These are phyloP conservation scores for Trichoderma koningii DNA, from an alignment of 2,329 filamentous ascomycete species.

Conservation along the genomic window DNA sequence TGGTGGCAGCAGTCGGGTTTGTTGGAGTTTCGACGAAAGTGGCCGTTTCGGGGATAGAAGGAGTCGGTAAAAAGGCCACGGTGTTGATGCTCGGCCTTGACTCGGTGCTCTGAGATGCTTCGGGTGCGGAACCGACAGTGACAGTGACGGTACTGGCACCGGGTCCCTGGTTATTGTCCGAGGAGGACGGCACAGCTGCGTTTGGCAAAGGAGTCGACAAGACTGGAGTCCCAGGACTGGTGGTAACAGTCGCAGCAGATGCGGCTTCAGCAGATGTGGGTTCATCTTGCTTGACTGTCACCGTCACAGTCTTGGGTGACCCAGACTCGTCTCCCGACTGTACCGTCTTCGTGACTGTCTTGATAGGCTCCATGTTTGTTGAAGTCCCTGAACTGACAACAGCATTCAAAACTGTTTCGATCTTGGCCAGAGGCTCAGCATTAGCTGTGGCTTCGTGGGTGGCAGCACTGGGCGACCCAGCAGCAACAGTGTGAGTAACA, in stretches of 20 bases:
- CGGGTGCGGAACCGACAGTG: neutral
- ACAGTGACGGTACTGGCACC: conserved; percentile 10
- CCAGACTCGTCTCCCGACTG: conserved; percentile 27
- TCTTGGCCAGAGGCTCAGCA: conserved; percentile 25
- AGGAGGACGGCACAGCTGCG: neutral
- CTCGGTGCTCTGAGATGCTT: neutral
- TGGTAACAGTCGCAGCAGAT: neutral
- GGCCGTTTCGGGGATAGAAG: neutral
- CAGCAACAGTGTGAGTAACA: conserved; percentile 21
- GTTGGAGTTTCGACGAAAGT: neutral
- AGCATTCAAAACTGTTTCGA: conserved; percentile 12
- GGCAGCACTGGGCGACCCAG: neutral
- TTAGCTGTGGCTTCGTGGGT: conserved; percentile 28
- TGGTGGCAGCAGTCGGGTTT: neutral
- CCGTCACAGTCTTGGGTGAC: conserved; percentile 29
- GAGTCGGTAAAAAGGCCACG: neutral
- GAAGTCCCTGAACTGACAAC: neutral
- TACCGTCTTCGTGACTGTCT: conserved; percentile 32
- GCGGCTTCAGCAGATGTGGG: neutral
- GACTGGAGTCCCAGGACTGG: neutral
- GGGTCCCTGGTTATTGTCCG: conserved; percentile 2
- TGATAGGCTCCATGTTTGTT: neutral
- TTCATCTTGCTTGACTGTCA: conserved; percentile 20
- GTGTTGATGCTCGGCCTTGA: neutral
- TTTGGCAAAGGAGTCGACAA: neutral